A percentile compares a stretch with the other conserved stretches of the same genome.
phyloP scores from a whole-genome alignment of 129 eudicot genomes.

The Ambrosia trifida region DNA sequence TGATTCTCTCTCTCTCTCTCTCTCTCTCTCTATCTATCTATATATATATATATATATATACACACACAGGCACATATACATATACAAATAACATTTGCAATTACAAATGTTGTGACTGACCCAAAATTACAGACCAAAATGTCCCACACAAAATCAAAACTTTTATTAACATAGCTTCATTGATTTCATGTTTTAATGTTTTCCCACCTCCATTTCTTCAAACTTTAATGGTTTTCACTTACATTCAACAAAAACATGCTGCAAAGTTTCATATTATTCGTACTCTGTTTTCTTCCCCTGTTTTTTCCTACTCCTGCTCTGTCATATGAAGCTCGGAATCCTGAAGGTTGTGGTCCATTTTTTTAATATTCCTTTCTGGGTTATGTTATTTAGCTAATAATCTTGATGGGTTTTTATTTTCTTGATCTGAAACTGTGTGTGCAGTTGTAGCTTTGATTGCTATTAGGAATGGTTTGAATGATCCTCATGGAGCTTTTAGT shows the following conservation, averaged over 20 bases:
- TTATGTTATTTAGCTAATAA: background rate
- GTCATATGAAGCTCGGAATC: constrained; percentile 79
- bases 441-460: constrained; percentile 72
- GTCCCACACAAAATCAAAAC: constrained; percentile 2
- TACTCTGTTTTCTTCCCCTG: constrained; percentile 38
- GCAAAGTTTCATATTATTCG: constrained; percentile 16
- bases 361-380: constrained; percentile 2
- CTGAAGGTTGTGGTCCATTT: constrained; percentile 60
- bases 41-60: too few relatives aligned
- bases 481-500: constrained; percentile 83
- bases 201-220: background rate
- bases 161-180: background rate
- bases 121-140: constrained; percentile 19
- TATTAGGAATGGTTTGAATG: constrained; percentile 50
- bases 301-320: constrained; percentile 30
- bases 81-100: constrained; percentile 24
- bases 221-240: constrained; percentile 28
- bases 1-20: constrained; percentile 33
- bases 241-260: constrained; percentile 31
- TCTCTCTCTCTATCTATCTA: constrained; percentile 8
- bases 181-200: constrained; percentile 21
- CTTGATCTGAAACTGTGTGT: constrained; percentile 25
- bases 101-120: constrained; percentile 20
- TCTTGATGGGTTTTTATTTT: constrained; percentile 5
- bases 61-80: too few relatives aligned